Base-by-base conservation (phyloP, 495 filamentous ascomycete species). In the Lophiostoma macrostomum region DNA sequence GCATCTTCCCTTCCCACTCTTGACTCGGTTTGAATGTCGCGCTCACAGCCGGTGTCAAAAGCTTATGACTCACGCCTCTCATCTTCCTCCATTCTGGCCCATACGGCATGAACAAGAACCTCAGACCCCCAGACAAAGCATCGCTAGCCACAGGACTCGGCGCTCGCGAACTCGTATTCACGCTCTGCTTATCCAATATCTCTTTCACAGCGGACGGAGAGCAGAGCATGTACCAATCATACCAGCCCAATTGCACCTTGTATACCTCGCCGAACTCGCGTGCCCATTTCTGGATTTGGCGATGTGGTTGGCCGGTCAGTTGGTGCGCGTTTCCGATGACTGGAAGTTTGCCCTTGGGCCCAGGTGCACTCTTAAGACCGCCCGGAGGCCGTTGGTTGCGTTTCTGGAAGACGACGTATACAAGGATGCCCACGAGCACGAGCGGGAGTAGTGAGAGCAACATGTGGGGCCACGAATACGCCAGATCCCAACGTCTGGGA, bases 401-500 rank as follows among this genome's bases (percentile, higher is more conserved):
- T 7, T 16, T 41, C 18, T 40, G 23, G 43, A 38, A 49, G n/a
- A 52, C 14, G n/a, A 29, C n/a, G 34, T n/a, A n/a, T n/a, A n/a
- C n/a, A n/a, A 60, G 6, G 11, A 29, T 5, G 36, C 37, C 44
- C 14, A 50, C 6, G 28, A 54, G 7, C 3, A 35, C n/a, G 14
- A 54, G 1, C 10, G 28, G 34, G 42, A 58, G 28, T 3, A 45
- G 16, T 30, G 14, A 38, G 37, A 58, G 45, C 16, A 46, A 24
- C 45, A 58, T 58, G 54, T 58, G 54, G 54, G 54, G 54, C 54
- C n/a, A n/a, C n/a, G n/a, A n/a, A n/a, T n/a, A n/a, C n/a, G n/a
- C n/a, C n/a, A n/a, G n/a, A n/a, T n/a, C n/a, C n/a, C n/a, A n/a
- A n/a, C n/a, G n/a, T n/a, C n/a, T n/a, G n/a, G n/a, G n/a, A n/a